These are phyloP conservation scores for Cyberlindnera suaveolens DNA, from an alignment of 805 yeast species.

Conservation along the genomic window DNA sequence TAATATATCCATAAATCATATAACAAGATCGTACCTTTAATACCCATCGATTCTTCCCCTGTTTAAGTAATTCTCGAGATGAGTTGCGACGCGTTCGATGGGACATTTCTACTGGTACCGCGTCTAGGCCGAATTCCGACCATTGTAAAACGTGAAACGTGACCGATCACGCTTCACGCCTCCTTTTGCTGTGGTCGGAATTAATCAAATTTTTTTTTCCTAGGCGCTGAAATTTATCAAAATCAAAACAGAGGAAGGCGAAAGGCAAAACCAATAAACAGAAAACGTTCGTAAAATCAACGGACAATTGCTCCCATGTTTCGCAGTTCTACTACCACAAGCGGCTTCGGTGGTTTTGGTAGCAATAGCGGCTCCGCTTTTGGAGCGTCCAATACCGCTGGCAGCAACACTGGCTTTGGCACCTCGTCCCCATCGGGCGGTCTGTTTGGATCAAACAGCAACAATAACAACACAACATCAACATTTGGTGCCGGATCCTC, in stretches of 20 bases:
- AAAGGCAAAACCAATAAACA: no score
- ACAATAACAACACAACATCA: conserved; percentile 22
- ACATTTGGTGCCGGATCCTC: conserved; percentile 19
- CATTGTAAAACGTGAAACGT: no score
- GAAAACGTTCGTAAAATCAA: no score
- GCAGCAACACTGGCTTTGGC: conserved; percentile 15
- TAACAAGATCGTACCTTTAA: conserved; percentile 34
- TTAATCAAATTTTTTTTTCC: no score
- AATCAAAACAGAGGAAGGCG: no score
- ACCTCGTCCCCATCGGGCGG: conserved; percentile 22
- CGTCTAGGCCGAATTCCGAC: no score
- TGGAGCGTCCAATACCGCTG: conserved; percentile 19
- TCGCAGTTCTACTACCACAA: conserved; percentile 20
- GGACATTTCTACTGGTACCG: no score
- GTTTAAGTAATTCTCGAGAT: background rate
- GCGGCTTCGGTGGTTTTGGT: conserved; percentile 31
- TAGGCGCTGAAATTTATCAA: no score
- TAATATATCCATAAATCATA: background rate
- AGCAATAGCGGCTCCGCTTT: conserved; percentile 24
- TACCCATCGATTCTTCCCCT: conserved; percentile 35
- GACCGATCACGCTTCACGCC: no score
- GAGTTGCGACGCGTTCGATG: background rate
- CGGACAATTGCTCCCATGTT: conserved; percentile 15
- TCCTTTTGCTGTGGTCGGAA: no score
- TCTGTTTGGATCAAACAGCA: conserved; percentile 34